Evolutionary conservation across 805 yeast genomes (phyloP).

Genomic region (Wickerhamiella lipophila): DNA sequence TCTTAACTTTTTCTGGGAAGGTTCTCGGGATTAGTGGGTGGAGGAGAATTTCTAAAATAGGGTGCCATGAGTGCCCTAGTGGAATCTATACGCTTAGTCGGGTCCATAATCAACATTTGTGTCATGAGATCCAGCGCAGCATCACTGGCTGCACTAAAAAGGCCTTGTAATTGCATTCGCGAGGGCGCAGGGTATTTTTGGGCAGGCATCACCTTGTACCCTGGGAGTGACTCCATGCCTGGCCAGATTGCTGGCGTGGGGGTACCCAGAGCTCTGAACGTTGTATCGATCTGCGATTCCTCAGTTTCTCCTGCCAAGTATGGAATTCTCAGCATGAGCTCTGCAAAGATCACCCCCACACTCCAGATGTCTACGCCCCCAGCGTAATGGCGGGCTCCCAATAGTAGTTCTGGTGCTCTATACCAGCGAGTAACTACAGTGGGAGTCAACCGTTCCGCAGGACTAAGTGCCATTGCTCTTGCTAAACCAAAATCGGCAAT

Average conservation of each 20-base stretch:
- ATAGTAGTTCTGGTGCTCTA: constrained; percentile 83
- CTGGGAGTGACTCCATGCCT: constrained; percentile 65
- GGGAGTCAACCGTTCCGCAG: constrained; percentile 59
- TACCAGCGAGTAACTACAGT: constrained; percentile 98
- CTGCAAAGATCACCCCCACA: constrained; percentile 91
- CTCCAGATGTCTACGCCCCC: constrained; percentile 93
- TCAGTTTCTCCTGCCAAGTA: constrained; percentile 90
- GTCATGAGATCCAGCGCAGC: constrained; percentile 64
- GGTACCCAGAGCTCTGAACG: constrained; percentile 90
- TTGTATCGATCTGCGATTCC: constrained; percentile 78
- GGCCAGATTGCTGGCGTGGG: constrained; percentile 93
- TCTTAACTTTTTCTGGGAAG: constrained; percentile 37
- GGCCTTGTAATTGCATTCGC: constrained; percentile 58
- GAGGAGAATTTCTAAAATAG: constrained; percentile 62
- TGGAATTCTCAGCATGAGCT: constrained; percentile 86
- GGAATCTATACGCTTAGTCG: constrained; percentile 56
- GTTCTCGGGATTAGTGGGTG: constrained; percentile 52
- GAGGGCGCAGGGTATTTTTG: constrained; percentile 72
- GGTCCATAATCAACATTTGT: constrained; percentile 64
- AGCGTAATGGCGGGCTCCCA: constrained; percentile 82
- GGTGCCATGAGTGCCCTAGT: constrained; percentile 49
- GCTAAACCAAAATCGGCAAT: constrained; percentile 98
- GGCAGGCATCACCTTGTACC: constrained; percentile 34
- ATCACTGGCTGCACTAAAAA: constrained; percentile 87
- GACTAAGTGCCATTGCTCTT: constrained; percentile 56